Conservation (phyloP, 2,329 filamentous ascomycete species). For the Fusarium duplospermum region DNA sequence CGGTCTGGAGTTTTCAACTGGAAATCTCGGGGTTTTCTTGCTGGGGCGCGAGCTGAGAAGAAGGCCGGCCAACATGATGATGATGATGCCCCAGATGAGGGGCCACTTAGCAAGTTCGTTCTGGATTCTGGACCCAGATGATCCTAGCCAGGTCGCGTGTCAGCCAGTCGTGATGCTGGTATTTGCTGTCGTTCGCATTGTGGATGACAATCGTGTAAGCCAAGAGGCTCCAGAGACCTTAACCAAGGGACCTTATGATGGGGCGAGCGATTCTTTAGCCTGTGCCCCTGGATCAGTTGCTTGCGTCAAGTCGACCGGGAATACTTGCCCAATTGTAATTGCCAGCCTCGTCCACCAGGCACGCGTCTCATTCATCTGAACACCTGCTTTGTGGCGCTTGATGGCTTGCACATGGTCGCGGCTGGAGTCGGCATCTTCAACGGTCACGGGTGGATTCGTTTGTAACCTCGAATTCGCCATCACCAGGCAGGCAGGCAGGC, state of each 20-base stretch:
- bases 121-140: slow-evolving; percentile 4
- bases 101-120: neutral
- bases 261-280: slow-evolving; percentile 5
- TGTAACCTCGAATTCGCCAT: neutral
- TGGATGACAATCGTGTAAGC: slow-evolving; percentile 30
- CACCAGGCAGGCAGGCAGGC: neutral
- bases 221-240: slow-evolving; percentile 19
- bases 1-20: neutral
- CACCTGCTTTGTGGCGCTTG: neutral
- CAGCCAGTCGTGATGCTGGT: slow-evolving; percentile 9
- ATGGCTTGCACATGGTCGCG: slow-evolving; percentile 2
- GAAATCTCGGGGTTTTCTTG: neutral
- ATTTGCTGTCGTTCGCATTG: slow-evolving; percentile 1
- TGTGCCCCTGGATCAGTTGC: slow-evolving; percentile 19
- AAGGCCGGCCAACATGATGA: slow-evolving; percentile 3
- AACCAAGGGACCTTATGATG: slow-evolving; percentile 15
- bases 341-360: slow-evolving; percentile 12
- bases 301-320: neutral
- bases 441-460: neutral
- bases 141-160: slow-evolving; percentile 11
- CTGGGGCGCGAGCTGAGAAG: slow-evolving; percentile 15
- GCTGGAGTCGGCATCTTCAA: slow-evolving; percentile 14
- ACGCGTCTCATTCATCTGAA: slow-evolving; percentile 1
- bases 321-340: slow-evolving; percentile 5
- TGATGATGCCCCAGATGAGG: slow-evolving; percentile 11